Base-by-base conservation (phyloP, 495 filamentous ascomycete species). In the Penicillium coprophilum region DNA sequence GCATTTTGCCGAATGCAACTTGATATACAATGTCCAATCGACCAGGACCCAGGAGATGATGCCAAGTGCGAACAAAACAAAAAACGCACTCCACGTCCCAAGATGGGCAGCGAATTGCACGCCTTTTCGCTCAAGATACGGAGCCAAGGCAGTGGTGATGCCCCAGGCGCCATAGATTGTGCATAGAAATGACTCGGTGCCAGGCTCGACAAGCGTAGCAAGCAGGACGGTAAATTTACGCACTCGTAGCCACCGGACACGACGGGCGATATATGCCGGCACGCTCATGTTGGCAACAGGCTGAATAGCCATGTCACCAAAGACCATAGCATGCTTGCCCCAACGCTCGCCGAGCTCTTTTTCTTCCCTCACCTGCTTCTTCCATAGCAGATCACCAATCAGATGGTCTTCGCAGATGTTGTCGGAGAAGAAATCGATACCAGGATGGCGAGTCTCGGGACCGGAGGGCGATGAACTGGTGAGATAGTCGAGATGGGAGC, bases 351-450 rank as follows among this genome's bases (percentile, higher is more conserved):
- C 58, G 1, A 56, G 50, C 40, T 77, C 67, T 49, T 70, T 64
- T 39, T 77, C 74, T 58, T 73, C 85, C 69, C 40, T 75, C 59
- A 71, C 69, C 48, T 69, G 74, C 51, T 65, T 78, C 53, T 86
- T 84, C 89, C 90, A 99, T 12, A 97, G 80, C 6, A 96, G 77
- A 62, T 97, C 93, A 24, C 92, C 93, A 49, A 99, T 96, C 15
- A 96, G 76, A 61, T 99, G 95, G 65, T 99, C 94, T 67, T 99
- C 94, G 75, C 94, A 99, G 71, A 99, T 97, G 64, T 97, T 94
- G 38, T 89, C 82, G 15, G 88, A 92, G 75, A 99, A 97, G 73
- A 86, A 93, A 68, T 96, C 90, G 59, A 97, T 86, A 0, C 93
- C 92, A 1, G 82, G 80, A 66, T 59, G 73, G 57, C 63, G 80